Conservation (phyloP, 768 basidiomycete species). For the Amanita thiersii region DNA sequence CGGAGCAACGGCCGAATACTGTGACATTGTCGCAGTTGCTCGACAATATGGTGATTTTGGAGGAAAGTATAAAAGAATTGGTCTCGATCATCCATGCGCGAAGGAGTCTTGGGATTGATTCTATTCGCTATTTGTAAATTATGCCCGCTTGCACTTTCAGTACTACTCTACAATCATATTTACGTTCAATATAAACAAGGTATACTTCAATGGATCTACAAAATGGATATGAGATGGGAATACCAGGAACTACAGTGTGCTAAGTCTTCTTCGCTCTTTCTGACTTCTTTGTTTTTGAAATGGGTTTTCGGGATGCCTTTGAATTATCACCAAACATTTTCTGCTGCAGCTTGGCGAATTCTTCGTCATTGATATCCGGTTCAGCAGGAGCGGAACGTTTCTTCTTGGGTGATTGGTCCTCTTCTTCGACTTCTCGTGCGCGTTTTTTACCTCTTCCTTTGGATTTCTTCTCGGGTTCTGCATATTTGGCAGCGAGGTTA, state of each 20-base stretch:
- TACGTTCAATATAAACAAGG: constrained; percentile 6
- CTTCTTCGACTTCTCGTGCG: constrained; percentile 31
- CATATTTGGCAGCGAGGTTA: constrained; percentile 65
- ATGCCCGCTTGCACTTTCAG: constrained; percentile 9
- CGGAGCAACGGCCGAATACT: constrained; percentile 22
- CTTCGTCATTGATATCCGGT: constrained; percentile 60
- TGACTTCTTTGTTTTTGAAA: constrained; percentile 20
- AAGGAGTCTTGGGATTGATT: constrained; percentile 77
- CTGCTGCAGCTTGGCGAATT: constrained; percentile 53
- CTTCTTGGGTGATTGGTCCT: constrained; percentile 41
- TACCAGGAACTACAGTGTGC: background rate
- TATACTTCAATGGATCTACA: no score
- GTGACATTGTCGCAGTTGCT: constrained; percentile 78
- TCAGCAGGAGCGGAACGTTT: constrained; percentile 32
- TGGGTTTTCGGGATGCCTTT: constrained; percentile 18
- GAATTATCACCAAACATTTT: constrained; percentile 42
- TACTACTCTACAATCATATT: constrained; percentile 9
- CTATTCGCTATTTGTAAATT: constrained; percentile 63
- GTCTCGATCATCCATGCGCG: constrained; percentile 80
- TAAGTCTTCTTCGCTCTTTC: constrained; percentile 24
- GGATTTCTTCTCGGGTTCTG: constrained; percentile 29
- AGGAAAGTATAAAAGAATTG: constrained; percentile 92
- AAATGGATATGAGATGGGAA: background rate
- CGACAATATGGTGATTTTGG: constrained; percentile 91
- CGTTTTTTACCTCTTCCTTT: constrained; percentile 52